Conservation (phyloP, 306 rosid species). For the Hippophae tibetana region DNA sequence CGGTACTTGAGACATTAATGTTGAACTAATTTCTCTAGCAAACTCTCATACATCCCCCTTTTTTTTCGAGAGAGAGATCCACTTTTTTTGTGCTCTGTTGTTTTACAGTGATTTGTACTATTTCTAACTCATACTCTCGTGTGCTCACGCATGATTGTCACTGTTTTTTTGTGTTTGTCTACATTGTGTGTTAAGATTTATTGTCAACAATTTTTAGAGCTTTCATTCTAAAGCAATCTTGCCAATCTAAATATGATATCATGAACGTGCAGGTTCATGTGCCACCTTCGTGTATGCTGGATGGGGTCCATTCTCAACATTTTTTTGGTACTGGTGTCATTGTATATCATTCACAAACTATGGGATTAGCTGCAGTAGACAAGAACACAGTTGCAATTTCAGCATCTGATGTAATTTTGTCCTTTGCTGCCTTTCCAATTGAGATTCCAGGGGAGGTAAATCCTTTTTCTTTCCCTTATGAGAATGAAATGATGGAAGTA, state of each 20-base stretch:
- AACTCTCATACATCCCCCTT: too few species aligned
- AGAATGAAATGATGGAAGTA: too few species aligned
- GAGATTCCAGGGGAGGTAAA: constrained; percentile 95
- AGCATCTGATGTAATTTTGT: constrained; percentile 78
- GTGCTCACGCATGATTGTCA: neutral
- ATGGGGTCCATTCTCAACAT: constrained; percentile 91
- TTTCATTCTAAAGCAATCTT: constrained; percentile 4
- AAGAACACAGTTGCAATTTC: constrained; percentile 87
- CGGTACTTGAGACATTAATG: too few species aligned
- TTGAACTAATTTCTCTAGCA: too few species aligned
- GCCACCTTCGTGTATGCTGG: constrained; percentile 93
- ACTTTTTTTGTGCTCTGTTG: too few species aligned
- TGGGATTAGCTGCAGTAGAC: constrained; percentile 87
- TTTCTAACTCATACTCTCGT: too few species aligned
- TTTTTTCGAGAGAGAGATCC: too few species aligned
- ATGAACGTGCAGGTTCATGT: constrained; percentile 69
- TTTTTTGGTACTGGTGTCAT: constrained; percentile 91
- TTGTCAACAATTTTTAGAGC: neutral
- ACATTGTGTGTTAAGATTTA: neutral
- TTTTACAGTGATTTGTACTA: too few species aligned
- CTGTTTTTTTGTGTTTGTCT: neutral
- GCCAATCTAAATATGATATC: constrained; percentile 15
- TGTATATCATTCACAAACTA: constrained; percentile 62
- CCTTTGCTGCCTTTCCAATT: constrained; percentile 91
- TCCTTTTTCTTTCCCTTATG: constrained; percentile 7